These are phyloP conservation scores for Albizia julibrissin DNA, from an alignment of 306 rosid genomes.

Conservation along the genomic window DNA sequence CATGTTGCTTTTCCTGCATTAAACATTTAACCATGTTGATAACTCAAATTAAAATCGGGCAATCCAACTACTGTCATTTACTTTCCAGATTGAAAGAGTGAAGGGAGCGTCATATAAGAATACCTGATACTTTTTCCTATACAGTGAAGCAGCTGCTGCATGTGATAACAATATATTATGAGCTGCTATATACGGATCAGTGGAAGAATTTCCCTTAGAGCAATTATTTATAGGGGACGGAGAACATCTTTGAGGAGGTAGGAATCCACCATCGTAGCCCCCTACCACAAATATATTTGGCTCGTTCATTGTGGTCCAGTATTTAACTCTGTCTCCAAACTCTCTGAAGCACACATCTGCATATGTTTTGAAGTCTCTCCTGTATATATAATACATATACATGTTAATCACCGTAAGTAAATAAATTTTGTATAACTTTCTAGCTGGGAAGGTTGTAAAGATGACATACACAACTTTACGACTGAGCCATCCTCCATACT, in stretches of 20 bases:
- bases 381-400: background rate
- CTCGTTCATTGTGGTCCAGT: slow-evolving; percentile 51
- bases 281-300: slow-evolving; percentile 25
- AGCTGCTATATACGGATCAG: slow-evolving; percentile 32
- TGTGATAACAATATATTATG: slow-evolving; percentile 35
- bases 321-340: slow-evolving; percentile 46
- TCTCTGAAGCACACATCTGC: slow-evolving; percentile 44
- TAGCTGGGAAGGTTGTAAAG: background rate
- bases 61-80: background rate
- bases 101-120: background rate
- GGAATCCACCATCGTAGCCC: slow-evolving; percentile 16
- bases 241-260: slow-evolving; percentile 41
- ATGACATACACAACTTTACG: slow-evolving; percentile 46
- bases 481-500: slow-evolving; percentile 64
- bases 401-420: background rate
- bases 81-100: background rate
- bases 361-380: slow-evolving; percentile 37
- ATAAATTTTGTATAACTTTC: background rate
- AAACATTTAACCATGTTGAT: background rate
- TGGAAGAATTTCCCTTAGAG: slow-evolving; percentile 36
- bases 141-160: slow-evolving; percentile 34
- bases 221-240: slow-evolving; percentile 1
- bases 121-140: slow-evolving; percentile 38
- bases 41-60: background rate
- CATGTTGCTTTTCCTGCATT: slow-evolving; percentile 48